These are phyloP conservation scores for Nannizzia gypsea DNA, from an alignment of 2,329 filamentous ascomycete genomes.

Conservation along the genomic window DNA sequence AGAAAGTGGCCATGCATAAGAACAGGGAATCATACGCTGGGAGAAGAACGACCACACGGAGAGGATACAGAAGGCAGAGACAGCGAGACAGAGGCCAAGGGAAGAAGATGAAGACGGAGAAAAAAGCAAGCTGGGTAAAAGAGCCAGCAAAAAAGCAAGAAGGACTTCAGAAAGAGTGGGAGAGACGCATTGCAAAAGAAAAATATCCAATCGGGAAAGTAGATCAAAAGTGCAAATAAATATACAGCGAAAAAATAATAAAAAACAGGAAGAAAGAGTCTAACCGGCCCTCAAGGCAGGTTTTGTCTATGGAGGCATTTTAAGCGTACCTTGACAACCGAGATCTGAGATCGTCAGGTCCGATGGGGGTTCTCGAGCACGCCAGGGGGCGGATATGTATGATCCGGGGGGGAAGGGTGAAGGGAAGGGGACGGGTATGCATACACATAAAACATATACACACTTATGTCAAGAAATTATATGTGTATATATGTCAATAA, in stretches of 20 bases:
- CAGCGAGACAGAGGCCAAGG: constrained; percentile 2
- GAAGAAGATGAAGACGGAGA: constrained; percentile 7
- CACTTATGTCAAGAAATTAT: background rate
- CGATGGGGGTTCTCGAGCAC: constrained; percentile 12
- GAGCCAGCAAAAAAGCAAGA: background rate
- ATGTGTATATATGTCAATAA: background rate
- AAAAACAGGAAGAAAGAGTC: background rate
- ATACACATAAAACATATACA: background rate
- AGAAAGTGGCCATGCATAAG: background rate
- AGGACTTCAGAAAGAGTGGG: background rate
- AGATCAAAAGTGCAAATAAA: constrained; percentile 5
- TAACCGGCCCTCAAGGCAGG: constrained; percentile 1
- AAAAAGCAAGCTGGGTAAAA: constrained; percentile 4
- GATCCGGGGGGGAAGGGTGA: background rate
- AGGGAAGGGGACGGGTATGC: background rate
- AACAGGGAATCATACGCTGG: constrained; percentile 6
- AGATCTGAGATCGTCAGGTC: constrained; percentile 20
- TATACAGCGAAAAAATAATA: too few relatives aligned
- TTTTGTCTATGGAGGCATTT: background rate
- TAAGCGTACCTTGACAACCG: constrained; percentile 5
- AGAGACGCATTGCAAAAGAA: background rate
- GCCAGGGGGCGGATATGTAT: constrained; percentile 8
- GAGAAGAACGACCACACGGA: constrained; percentile 7
- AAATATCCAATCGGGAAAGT: constrained; percentile 6
- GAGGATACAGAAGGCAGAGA: background rate